Percentiles rank a stretch among this genome's conserved stretches.
These are phyloP conservation scores for Malassezia nana DNA, from an alignment of 1,284 basidiomycete genomes.

Conservation along the genomic window DNA sequence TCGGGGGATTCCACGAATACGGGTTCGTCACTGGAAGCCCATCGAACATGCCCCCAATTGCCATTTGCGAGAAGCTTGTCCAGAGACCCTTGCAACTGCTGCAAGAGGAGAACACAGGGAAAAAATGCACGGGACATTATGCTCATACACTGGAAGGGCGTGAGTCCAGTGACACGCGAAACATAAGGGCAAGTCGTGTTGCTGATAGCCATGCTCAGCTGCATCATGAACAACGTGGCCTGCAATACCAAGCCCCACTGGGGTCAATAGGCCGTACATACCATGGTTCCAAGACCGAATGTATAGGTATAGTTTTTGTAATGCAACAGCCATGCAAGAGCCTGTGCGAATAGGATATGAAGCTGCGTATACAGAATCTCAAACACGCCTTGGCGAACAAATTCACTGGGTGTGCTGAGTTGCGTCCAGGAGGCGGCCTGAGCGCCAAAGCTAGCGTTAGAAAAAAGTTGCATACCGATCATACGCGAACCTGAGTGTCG, in stretches of 20 bases:
- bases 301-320: neutral
- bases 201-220: neutral
- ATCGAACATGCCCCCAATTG: neutral
- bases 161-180: neutral
- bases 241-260: constrained; percentile 11
- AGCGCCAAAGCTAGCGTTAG: constrained; percentile 3
- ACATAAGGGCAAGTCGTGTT: neutral
- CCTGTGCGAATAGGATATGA: constrained; percentile 1
- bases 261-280: neutral
- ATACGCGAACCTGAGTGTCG: constrained; percentile 3
- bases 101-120: neutral
- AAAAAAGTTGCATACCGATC: neutral
- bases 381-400: constrained; percentile 1
- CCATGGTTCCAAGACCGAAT: neutral
- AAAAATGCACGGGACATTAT: neutral
- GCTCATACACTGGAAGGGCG: neutral
- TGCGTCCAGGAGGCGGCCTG: neutral
- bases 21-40: neutral
- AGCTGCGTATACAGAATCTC: neutral
- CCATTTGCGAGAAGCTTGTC: neutral
- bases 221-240: neutral
- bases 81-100: constrained; percentile 1
- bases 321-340: neutral
- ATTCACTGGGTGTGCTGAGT: constrained; percentile 5
- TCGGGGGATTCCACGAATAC: neutral